Base-by-base conservation (phyloP, 2,329 filamentous ascomycete genomes). In the Penicillium vulpinum region DNA sequence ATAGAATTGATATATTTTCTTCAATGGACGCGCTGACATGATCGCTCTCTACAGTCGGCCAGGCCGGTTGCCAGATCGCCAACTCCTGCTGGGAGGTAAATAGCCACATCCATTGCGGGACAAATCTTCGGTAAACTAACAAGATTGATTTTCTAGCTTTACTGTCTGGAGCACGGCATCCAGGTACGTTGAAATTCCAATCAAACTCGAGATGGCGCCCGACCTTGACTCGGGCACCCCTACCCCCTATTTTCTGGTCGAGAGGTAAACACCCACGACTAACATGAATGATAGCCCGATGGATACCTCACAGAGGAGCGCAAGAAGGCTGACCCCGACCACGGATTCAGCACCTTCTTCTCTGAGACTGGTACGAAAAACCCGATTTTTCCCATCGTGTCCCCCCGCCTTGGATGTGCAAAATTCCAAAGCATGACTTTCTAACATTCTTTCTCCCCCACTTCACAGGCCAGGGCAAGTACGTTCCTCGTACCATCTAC, bases 81-180 rank as follows among this genome's bases (percentile, higher is more conserved):
- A 99, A 99, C 85, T 94, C 94, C 73, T 97, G 94, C 88, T 99
- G 94, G 94, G 94, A 99, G 92, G 94, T 99, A 83, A 84, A 91
- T 84, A 74, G 72, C 51, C 41, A 57, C 44, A 31, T 24, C 52
- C 43, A 60, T 62, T 54, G 51, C 46, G 47, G 16, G 15, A 47
- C 33, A 35, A 45, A 11, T 21, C 33, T 33, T 36, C 43, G 63
- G 61, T 48, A 49, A 54, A 65, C 74, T 76, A 57, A 78, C 70
- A 64, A 62, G 69, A 62, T 62, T 71, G 66, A 69, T 63, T 57
- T 66, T 62, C 11, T 80, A 99, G 94, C 91, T 99, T 65, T 99
- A 99, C 88, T 99, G 94, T 83, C 91, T 99, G 75, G 94, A 99
- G 87, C 94, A 99, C 81, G 94, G 94, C 75, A 99, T 99, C 72